Evolutionary conservation across 345 rosid genomes (phyloP), one percentile per base, ranked within the genome.

Genomic region (Populus tremula): DNA sequence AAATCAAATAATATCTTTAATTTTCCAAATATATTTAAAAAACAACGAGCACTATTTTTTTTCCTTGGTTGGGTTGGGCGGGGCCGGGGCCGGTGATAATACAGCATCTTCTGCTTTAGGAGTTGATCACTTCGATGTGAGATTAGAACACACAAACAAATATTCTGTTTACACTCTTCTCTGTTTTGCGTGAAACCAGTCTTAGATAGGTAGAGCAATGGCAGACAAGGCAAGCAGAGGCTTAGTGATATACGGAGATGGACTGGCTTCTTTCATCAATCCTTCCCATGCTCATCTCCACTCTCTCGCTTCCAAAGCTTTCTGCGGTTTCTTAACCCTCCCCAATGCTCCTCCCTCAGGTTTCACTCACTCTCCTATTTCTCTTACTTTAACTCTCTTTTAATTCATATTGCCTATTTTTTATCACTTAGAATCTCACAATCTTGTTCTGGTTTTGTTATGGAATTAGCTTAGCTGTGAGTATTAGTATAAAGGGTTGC

Each of bases 211-310:
- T 2, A 11, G 14, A 79, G 79, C 76, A 82, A 93, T 95, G 99
- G 99, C 97, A 81, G 98, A 91, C 89, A 92, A 92, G 84, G 87
- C 99, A 65, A 95, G 99, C 94, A 88, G 93, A 83, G 88, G 87
- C 2, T 62, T 95, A 80, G 87, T 93, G 43, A 36, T 93, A 66
- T 90, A 87, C 86, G 98, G 98, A 65, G 97, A 95, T 73, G 98
- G 97, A 17, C 86, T 91, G 81, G 96, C 93, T 31, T 86, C 90
- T 53, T 86, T 83, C 80, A 67, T 92, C 25, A 81, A 85, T 0
- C 80, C 89, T 4, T 86, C 91, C 0, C 91, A 86, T 59, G 50
- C 86, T 62, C 86, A 92, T 78, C 85, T 93, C 76, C 93, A 93
- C 78, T 83, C 97, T 18, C 90, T 96, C 67, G 94, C 97, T 8